Evolutionary conservation across 2,329 filamentous ascomycete species (phyloP).

Genomic region (Penicillium sp.): DNA sequence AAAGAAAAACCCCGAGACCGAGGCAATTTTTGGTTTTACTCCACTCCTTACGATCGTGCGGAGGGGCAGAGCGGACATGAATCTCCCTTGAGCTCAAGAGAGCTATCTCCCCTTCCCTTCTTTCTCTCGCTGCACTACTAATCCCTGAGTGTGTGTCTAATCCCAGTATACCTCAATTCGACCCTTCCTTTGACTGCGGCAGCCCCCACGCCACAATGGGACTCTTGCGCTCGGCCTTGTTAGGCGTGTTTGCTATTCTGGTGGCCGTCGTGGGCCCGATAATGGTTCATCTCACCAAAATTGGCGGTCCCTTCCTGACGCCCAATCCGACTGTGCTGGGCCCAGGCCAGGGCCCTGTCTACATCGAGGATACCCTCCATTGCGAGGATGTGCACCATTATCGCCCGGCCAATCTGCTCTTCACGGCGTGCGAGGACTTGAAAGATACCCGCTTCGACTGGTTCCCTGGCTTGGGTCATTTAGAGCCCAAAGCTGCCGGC

Average conservation of each 20-base stretch:
- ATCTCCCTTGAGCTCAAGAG: not conserved
- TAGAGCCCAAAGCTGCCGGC: slow-evolving; percentile 39
- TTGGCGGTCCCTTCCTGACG: slow-evolving; percentile 27
- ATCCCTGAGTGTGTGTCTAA: not conserved
- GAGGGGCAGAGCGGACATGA: not conserved
- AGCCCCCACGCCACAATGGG: slow-evolving; percentile 20
- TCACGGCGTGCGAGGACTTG: slow-evolving; percentile 58
- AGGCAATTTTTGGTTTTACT: not conserved
- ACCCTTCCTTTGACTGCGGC: not conserved
- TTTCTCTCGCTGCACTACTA: not conserved
- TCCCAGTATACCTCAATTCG: no score
- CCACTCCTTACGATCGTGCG: not conserved
- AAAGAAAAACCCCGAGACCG: not conserved
- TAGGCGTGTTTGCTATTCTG: slow-evolving; percentile 24
- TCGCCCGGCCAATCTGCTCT: slow-evolving; percentile 50
- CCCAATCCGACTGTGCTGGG: slow-evolving; percentile 19
- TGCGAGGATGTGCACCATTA: slow-evolving; percentile 65
- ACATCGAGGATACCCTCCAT: slow-evolving; percentile 55
- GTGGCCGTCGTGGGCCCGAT: slow-evolving; percentile 22
- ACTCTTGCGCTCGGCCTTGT: slow-evolving; percentile 14
- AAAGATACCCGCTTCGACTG: slow-evolving; percentile 48
- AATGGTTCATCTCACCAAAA: slow-evolving; percentile 19
- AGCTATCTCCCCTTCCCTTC: not conserved
- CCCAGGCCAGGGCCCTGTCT: slow-evolving; percentile 39
- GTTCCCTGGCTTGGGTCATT: slow-evolving; percentile 54